These are phyloP conservation scores for Kitagawia praeruptora DNA, from an alignment of 129 eudicot species.

Conservation along the genomic window DNA sequence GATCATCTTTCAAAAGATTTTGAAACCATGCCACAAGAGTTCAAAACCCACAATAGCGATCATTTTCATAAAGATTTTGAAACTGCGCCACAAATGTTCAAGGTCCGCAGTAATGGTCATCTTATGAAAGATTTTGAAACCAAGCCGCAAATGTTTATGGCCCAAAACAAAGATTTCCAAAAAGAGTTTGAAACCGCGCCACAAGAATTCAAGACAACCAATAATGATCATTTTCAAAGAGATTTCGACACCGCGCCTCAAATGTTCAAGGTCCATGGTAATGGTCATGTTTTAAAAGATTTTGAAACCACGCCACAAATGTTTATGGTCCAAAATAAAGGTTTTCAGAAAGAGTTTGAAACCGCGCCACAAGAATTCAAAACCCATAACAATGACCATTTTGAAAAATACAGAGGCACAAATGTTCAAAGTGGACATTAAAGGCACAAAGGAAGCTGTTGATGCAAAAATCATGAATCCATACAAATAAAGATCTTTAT, in stretches of 20 bases:
- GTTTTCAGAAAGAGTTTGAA: background rate
- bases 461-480: too few species aligned
- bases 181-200: too few species aligned
- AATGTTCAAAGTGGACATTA: background rate
- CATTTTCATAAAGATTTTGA: background rate
- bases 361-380: background rate
- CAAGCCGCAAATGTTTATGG: background rate
- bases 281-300: background rate
- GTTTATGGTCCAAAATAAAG: background rate
- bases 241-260: too few species aligned
- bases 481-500: background rate
- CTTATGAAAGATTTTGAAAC: background rate
- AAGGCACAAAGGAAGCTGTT: background rate
- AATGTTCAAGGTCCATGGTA: background rate
- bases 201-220: too few species aligned
- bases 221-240: too few species aligned
- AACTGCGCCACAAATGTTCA: background rate
- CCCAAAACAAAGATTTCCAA: too few species aligned
- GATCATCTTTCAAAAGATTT: too few species aligned
- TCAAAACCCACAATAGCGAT: background rate
- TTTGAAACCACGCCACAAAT: background rate
- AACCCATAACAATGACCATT: background rate
- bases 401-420: background rate
- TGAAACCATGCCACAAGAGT: background rate
- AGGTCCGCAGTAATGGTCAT: background rate